Evolutionary conservation across 2,329 filamentous ascomycete species (phyloP).

Genomic region (Stemphylium lycopersici): DNA sequence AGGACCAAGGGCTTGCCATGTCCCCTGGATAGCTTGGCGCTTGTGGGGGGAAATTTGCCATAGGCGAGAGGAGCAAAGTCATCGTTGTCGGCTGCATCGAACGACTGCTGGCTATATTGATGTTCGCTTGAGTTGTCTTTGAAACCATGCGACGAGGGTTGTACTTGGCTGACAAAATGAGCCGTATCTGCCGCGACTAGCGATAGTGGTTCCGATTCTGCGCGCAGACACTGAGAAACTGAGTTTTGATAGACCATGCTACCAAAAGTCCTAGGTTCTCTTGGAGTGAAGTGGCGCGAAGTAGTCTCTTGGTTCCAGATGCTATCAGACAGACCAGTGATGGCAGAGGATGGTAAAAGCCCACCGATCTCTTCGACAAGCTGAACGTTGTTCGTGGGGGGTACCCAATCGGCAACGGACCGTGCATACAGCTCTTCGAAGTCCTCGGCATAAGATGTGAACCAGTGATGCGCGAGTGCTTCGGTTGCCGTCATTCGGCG

Average conservation of each 20-base stretch:
- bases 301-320: neutral
- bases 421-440: conserved; percentile 59
- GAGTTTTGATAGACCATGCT: neutral
- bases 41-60: neutral
- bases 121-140: no score
- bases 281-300: conserved; percentile 1
- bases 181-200: neutral
- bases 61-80: neutral
- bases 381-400: conserved; percentile 39
- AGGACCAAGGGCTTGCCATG: neutral
- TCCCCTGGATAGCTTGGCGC: neutral
- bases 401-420: conserved; percentile 58
- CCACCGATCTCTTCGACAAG: conserved; percentile 38
- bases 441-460: conserved; percentile 55
- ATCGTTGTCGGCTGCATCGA: neutral
- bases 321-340: neutral
- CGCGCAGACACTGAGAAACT: neutral
- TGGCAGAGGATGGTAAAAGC: neutral
- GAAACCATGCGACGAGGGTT: neutral
- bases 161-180: conserved; percentile 16
- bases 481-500: conserved; percentile 60
- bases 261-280: neutral
- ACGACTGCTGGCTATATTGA: neutral
- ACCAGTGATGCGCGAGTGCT: conserved; percentile 63
- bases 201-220: no score